phyloP scores from a whole-genome alignment of 176 grass and related monocot genomes.

The Pontederia crassipes region DNA sequence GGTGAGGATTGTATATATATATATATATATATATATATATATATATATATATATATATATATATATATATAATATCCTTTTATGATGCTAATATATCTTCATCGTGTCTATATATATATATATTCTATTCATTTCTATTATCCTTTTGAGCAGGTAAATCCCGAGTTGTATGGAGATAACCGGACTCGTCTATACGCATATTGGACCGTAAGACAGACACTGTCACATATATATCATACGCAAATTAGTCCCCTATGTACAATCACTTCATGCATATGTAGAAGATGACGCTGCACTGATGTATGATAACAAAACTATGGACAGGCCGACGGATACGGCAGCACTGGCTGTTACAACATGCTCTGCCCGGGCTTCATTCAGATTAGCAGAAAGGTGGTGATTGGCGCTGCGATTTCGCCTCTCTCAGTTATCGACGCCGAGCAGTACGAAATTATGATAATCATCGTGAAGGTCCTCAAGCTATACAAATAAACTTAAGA shows the following conservation, averaged over 20 bases:
- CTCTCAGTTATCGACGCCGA: background rate
- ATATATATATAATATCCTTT: too few species aligned
- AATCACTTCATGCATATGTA: background rate
- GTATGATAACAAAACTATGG: background rate
- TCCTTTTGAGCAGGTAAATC: background rate
- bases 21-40: background rate
- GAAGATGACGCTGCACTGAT: background rate
- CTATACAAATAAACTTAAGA: too few species aligned
- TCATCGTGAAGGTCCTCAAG: background rate
- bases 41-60: background rate
- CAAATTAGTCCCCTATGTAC: background rate
- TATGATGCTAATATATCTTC: too few species aligned
- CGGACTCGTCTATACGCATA: background rate
- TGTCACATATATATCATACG: background rate
- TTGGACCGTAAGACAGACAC: background rate
- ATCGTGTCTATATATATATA: too few species aligned
- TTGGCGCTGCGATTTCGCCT: background rate
- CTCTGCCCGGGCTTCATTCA: slow-evolving; percentile 2
- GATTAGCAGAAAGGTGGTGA: background rate
- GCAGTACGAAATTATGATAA: background rate
- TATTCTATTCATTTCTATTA: too few species aligned
- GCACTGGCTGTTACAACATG: background rate
- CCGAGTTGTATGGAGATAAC: background rate
- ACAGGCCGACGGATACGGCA: background rate
- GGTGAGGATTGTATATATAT: background rate